Percentiles rank a stretch among this genome's conserved stretches.
These are phyloP conservation scores for Pseudogymnoascus sp. DNA, from an alignment of 2,329 filamentous ascomycete genomes.

Conservation along the genomic window DNA sequence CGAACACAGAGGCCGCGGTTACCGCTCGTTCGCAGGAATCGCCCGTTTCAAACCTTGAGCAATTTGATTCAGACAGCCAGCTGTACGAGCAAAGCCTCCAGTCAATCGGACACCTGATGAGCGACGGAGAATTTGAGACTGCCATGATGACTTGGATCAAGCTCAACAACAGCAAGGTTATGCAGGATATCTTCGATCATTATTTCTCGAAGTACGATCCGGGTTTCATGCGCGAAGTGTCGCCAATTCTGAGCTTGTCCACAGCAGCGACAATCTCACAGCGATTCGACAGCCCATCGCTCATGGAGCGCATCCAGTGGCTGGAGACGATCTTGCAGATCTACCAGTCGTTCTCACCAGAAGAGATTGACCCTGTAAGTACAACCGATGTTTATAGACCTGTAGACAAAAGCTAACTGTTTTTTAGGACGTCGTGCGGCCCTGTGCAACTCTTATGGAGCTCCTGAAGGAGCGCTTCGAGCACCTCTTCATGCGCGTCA, in stretches of 20 bases:
- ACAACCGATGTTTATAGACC: constrained; percentile 13
- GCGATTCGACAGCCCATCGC: constrained; percentile 42
- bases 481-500: constrained; percentile 43
- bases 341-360: constrained; percentile 29
- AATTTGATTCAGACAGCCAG: not conserved
- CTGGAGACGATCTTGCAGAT: constrained; percentile 50
- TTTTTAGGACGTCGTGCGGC: constrained; percentile 33
- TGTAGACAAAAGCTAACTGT: constrained; percentile 21
- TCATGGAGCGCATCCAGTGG: constrained; percentile 51
- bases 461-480: constrained; percentile 45
- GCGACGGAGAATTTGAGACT: constrained; percentile 50
- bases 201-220: constrained; percentile 44
- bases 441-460: constrained; percentile 43
- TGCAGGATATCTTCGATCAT: constrained; percentile 54
- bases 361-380: constrained; percentile 23
- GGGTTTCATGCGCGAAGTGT: constrained; percentile 46
- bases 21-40: not conserved
- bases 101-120: constrained; percentile 34
- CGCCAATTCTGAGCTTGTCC: constrained; percentile 53
- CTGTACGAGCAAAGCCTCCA: constrained; percentile 2
- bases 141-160: constrained; percentile 56
- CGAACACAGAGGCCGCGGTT: not conserved
- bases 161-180: not conserved
- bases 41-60: not conserved
- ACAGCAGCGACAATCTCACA: constrained; percentile 56